Evolutionary conservation across 176 grass and related monocot genomes (phyloP), one percentile per base, ranked within the genome.

Genomic region (Coix lacrymajobi): DNA sequence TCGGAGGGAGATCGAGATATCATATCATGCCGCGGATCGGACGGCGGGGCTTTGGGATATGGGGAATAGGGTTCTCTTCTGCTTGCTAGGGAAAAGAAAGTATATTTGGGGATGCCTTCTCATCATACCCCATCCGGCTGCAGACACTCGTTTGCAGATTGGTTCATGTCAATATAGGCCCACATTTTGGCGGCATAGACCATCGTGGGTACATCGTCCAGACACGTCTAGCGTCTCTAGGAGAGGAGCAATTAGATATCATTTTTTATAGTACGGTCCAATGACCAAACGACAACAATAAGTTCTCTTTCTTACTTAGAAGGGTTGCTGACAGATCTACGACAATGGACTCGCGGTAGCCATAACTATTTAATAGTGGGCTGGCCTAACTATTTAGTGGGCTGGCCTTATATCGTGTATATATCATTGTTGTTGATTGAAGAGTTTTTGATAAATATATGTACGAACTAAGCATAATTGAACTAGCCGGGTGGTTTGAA

Each of bases 1-100:
- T n/a, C n/a, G n/a, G n/a, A n/a, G n/a, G n/a, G n/a, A n/a, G n/a
- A n/a, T n/a, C n/a, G n/a, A 57, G 19, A 45, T 73, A 56, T 28
- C 8, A 8, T 63, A 43, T 63, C 40, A 71, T 40, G 24, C 32
- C 16, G 43, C 63, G 54, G 20, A n/a, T n/a, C 28, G 16, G 45
- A 41, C n/a, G n/a, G n/a, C n/a, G n/a, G n/a, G n/a, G n/a, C 16
- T 74, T 88, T 79, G n/a, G 8, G 34, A 76, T 34, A 37, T 5
- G 4, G 68, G 12, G 81, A 79, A 84, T 84, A 31, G 0, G 60
- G 38, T 88, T 84, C 68, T 68, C 25, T n/a, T n/a, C n/a, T n/a
- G n/a, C n/a, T n/a, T n/a, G n/a, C n/a, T 25, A 79, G 29, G 2
- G 0, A 20, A 44, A 79, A 33, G 7, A 37, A 54, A 66, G 13